Percentiles rank a stretch among this genome's conserved stretches.
These are phyloP conservation scores for Saccharum spontaneum DNA, from an alignment of 176 grass and related monocot genomes.

Conservation along the genomic window DNA sequence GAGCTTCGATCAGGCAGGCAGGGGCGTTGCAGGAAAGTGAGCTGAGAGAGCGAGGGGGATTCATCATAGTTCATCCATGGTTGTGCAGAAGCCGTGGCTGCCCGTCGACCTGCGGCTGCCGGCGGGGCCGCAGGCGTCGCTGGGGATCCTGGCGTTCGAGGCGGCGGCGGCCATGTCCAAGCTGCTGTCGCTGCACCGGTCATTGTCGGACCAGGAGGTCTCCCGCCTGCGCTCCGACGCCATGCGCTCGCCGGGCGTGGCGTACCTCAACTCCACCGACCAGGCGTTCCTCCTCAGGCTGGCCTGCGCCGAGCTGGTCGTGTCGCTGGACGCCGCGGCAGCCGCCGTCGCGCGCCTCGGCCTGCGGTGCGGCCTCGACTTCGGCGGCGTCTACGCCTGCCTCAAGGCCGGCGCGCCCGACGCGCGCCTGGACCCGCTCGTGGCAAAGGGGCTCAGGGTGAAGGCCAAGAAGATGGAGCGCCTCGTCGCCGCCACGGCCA, in stretches of 20 bases:
- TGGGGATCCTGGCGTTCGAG: conserved; percentile 92
- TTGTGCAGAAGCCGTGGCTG: conserved; percentile 59
- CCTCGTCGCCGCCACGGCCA: conserved; percentile 54
- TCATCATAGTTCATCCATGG: conserved; percentile 30
- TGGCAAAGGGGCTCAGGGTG: conserved; percentile 48
- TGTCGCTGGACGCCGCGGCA: conserved; percentile 57
- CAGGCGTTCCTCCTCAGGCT: conserved; percentile 74
- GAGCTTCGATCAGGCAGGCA: too few species aligned
- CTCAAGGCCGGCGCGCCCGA: conserved; percentile 53
- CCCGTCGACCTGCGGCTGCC: conserved; percentile 45
- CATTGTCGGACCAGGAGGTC: conserved; percentile 65
- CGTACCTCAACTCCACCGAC: conserved; percentile 85
- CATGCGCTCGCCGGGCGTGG: conserved; percentile 79
- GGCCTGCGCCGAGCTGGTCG: conserved; percentile 75
- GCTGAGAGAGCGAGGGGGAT: not conserved
- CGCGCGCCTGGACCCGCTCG: conserved; percentile 44
- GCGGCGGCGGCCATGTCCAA: conserved; percentile 74
- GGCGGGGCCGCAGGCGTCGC: conserved; percentile 43
- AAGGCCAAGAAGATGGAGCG: conserved; percentile 83
- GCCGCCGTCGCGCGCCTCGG: conserved; percentile 61
- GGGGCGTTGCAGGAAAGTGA: not conserved
- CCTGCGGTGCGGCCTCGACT: conserved; percentile 61
- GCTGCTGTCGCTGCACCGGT: conserved; percentile 75
- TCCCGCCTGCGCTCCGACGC: conserved; percentile 60
- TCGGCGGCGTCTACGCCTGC: conserved; percentile 50